phyloP scores from a whole-genome alignment of 768 basidiomycete genomes.

The Mycena pura region DNA sequence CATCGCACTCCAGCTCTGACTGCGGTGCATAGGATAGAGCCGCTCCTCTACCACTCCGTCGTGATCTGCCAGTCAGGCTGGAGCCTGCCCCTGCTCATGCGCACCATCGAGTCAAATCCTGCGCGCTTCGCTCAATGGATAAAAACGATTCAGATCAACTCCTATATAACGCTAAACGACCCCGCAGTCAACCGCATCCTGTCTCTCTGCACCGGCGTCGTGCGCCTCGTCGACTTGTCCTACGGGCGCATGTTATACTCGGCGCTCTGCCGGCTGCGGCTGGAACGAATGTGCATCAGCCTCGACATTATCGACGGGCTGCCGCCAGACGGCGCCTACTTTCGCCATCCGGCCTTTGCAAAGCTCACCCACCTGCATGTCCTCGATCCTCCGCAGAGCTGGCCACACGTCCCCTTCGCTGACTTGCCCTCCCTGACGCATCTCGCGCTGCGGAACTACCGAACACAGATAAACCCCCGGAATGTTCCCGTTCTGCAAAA shows the following conservation, averaged over 20 bases:
- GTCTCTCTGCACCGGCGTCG: constrained; percentile 11
- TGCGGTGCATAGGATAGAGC: constrained; percentile 16
- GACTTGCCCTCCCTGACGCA: constrained; percentile 18
- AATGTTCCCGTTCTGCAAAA: constrained; percentile 5
- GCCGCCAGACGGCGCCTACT: background rate
- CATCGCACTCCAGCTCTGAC: background rate
- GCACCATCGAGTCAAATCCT: constrained; percentile 12
- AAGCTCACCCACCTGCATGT: constrained; percentile 21
- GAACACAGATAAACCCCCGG: background rate
- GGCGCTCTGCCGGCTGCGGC: background rate
- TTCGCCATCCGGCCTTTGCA: constrained; percentile 10
- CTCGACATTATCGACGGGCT: constrained; percentile 15
- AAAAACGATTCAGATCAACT: constrained; percentile 15
- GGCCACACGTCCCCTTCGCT: constrained; percentile 7
- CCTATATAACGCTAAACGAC: constrained; percentile 18
- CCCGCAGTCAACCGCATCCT: constrained; percentile 9
- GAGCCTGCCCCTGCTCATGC: constrained; percentile 12
- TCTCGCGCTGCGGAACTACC: constrained; percentile 22
- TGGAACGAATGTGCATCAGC: constrained; percentile 16
- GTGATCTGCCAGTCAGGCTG: constrained; percentile 21
- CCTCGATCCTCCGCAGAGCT: constrained; percentile 18
- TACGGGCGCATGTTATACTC: constrained; percentile 15
- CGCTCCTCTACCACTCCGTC: constrained; percentile 19
- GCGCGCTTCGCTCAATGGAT: constrained; percentile 1
- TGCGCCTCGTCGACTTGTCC: constrained; percentile 19